Base-by-base conservation (phyloP, 1,284 basidiomycete species). In the Fomitopsis betulina region DNA sequence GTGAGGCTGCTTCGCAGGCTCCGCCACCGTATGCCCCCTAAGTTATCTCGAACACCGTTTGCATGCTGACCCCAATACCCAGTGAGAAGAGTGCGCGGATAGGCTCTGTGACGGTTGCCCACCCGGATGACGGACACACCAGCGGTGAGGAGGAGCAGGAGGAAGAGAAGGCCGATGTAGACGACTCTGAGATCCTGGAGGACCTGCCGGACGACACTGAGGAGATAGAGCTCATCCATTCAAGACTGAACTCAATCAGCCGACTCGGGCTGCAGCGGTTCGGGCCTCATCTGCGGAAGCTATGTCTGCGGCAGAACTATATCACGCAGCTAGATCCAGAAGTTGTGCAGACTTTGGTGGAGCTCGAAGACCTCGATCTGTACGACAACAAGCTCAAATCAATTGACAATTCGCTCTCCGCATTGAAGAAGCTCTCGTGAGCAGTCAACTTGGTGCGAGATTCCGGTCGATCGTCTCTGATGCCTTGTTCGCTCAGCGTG, bases 311-410 rank as follows among this genome's bases (percentile, higher is more conserved):
- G 27, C 96, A 98, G 74, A 99, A 98, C 73, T 80, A 88, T 59
- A 85, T 95, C 57, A 79, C 86, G 1, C 77, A 80, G 45, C 78
- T 98, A 33, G 86, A 93, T 55, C 76, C 81, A 3, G 83, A 85
- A 12, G 81, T 84, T 9, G 87, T 95, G 61, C 74, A 76, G 32
- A 74, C 79, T n/a, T 73, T 98, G 54, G 80, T 72, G 12, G 79
- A 85, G 52, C 75, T 99, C 32, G 90, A 93, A 65, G 96, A 98
- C 61, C 74, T 99, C 54, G 96, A 99, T 74, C 69, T 98, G 62
- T 99, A 99, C 71, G 96, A 99, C 73, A 99, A 99, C 75, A 88
- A 91, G 68, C 74, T 99, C 62, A 95, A 93, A 66, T 69, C 73
- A 13, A 70, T 90, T n/a, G 89, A 83, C 42, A 73, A 83, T 60